phyloP scores from a whole-genome alignment of 768 basidiomycete species.

The Suillus brevipes region DNA sequence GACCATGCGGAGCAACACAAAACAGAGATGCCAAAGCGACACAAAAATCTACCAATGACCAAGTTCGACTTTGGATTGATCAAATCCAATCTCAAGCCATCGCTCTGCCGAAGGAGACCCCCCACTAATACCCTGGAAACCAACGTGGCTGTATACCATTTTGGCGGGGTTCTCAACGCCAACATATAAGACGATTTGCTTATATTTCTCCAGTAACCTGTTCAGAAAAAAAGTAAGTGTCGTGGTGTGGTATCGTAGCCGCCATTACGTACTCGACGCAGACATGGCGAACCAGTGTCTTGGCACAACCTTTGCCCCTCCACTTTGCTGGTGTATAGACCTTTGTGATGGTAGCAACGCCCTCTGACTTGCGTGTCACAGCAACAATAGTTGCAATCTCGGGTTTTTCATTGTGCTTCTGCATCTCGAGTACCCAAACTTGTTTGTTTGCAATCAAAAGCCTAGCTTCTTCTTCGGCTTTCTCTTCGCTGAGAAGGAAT shows the following conservation, averaged over 20 bases:
- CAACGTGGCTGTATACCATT: slow-evolving; percentile 61
- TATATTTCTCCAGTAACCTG: slow-evolving; percentile 41
- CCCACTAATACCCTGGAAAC: slow-evolving; percentile 56
- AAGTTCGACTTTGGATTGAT: slow-evolving; percentile 42
- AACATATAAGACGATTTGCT: slow-evolving; percentile 64
- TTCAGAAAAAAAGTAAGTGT: slow-evolving; percentile 12
- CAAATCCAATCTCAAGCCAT: slow-evolving; percentile 70
- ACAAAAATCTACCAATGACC: slow-evolving; percentile 62
- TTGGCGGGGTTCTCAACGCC: slow-evolving; percentile 50
- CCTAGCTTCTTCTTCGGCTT: slow-evolving; percentile 52
- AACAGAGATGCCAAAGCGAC: not conserved
- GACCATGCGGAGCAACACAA: not conserved
- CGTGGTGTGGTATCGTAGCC: not conserved
- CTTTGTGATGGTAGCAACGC: slow-evolving; percentile 67
- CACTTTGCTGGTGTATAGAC: slow-evolving; percentile 61
- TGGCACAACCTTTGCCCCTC: slow-evolving; percentile 58
- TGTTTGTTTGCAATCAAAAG: slow-evolving; percentile 45
- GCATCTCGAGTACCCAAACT: slow-evolving; percentile 64
- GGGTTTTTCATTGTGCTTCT: slow-evolving; percentile 20
- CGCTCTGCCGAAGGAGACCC: slow-evolving; percentile 31
- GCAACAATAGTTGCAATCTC: slow-evolving; percentile 68
- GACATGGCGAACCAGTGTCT: slow-evolving; percentile 58
- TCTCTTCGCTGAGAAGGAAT: slow-evolving; percentile 45
- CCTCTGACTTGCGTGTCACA: slow-evolving; percentile 58
- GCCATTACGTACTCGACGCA: slow-evolving; percentile 47